These are phyloP conservation scores for Pseudomassariella vexata DNA, from an alignment of 2,329 filamentous ascomycete genomes.

Conservation along the genomic window DNA sequence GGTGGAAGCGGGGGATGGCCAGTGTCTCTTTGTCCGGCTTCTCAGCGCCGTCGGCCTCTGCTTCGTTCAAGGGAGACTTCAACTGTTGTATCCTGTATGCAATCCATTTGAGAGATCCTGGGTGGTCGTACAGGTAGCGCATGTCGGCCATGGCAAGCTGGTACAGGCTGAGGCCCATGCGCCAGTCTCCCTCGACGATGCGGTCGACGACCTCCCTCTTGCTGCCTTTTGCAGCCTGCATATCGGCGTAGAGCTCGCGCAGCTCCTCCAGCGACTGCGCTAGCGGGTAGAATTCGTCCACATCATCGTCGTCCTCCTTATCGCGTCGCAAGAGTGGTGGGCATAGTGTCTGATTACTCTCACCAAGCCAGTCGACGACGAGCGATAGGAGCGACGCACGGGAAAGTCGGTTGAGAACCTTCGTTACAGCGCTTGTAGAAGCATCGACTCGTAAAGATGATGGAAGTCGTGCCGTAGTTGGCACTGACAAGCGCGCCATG, in stretches of 20 bases:
- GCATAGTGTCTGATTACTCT: slow-evolving; percentile 54
- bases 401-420: slow-evolving; percentile 64
- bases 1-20: slow-evolving; percentile 66
- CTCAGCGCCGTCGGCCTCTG: slow-evolving; percentile 29
- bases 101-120: slow-evolving; percentile 58
- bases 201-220: slow-evolving; percentile 59
- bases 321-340: slow-evolving; percentile 48
- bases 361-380: slow-evolving; percentile 71
- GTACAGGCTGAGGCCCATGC: slow-evolving; percentile 57
- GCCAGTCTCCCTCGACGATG: slow-evolving; percentile 64
- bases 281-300: slow-evolving; percentile 63
- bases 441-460: slow-evolving; percentile 64
- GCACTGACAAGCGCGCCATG: slow-evolving; percentile 58
- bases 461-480: slow-evolving; percentile 66
- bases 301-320: slow-evolving; percentile 49
- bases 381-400: slow-evolving; percentile 67
- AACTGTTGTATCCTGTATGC: slow-evolving; percentile 54
- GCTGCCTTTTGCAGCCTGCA: slow-evolving; percentile 55
- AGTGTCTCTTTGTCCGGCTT: slow-evolving; percentile 40
- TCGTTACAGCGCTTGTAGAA: slow-evolving; percentile 57
- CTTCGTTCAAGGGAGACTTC: slow-evolving; percentile 31
- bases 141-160: slow-evolving; percentile 66
- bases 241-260: slow-evolving; percentile 55
- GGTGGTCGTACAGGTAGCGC: slow-evolving; percentile 61
- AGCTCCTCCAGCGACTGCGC: slow-evolving; percentile 60